Evolutionary conservation across 2,329 filamentous ascomycete genomes (phyloP), one percentile per base, ranked within the genome.

Genomic region (Aspergillus sergii): DNA sequence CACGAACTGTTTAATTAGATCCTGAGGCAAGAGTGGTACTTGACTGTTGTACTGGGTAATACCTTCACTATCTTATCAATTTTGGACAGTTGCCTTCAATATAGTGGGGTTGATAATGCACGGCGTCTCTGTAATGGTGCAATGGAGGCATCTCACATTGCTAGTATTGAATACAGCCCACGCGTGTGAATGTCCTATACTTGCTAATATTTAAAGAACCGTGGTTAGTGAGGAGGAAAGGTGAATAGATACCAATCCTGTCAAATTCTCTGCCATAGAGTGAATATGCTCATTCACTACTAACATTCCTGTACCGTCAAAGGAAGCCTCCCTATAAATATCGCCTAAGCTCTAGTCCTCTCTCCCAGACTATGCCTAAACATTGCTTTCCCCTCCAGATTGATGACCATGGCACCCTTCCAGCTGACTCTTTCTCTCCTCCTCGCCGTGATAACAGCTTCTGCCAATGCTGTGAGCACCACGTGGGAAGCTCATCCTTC

Each of bases 401-500:
- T 9, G 30, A 1, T 54, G n/a, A 48, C 11, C 32, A 61, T 61
- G 59, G 30, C 43, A n/a, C 16, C n/a, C 46, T 16, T 45, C 11
- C 59, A 34, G 14, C 23, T 51, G 11, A 16, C 55, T n/a, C 26
- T 61, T 12, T 19, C 41, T 19, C 54, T 59, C 2, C 41, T 63
- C 21, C 57, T 63, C 23, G 26, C 23, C 5, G 10, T 19, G 16
- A 30, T 50, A 21, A n/a, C 48, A 21, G 19, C 28, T 19, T 39
- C 12, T 2, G 11, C 9, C n/a, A 39, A 55, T 16, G 32, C 34
- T 19, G 51, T 12, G 14, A 55, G 32, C 21, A 54, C 46, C 28
- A 60, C 60, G 14, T 41, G 48, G 10, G 60, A 65, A 28, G 53
- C 55, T 3, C 30, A 51, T 34, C 64, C 63, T 9, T 43, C 50